Percentiles rank a stretch among this genome's conserved stretches.
Evolutionary conservation across 345 rosid genomes (phyloP).

Genomic region (Rhodamnia rubescens): DNA sequence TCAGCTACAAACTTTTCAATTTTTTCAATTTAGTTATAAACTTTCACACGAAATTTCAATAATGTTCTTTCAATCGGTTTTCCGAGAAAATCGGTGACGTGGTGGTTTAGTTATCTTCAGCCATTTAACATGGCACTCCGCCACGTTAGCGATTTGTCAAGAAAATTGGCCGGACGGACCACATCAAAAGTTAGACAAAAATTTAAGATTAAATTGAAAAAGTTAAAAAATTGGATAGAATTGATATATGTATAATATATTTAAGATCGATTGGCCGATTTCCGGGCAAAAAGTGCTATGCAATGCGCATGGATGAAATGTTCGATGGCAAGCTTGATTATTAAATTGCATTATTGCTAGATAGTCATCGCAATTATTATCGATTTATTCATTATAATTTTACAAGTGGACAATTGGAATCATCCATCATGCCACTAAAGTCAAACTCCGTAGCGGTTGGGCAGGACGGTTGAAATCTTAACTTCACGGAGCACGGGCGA

Average conservation of each 20-base stretch:
- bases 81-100: fast-evolving
- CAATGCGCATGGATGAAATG: neutral
- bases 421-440: neutral
- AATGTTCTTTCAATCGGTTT: fast-evolving
- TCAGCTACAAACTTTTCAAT: fast-evolving
- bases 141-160: fast-evolving
- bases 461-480: neutral
- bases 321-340: neutral
- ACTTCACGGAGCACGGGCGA: neutral
- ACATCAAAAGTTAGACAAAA: neutral
- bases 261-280: fast-evolving
- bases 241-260: fast-evolving
- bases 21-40: neutral
- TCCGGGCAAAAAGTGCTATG: neutral
- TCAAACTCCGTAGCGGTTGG: neutral
- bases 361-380: neutral
- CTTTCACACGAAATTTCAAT: fast-evolving
- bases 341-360: neutral
- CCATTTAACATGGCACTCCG: fast-evolving
- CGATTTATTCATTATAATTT: neutral
- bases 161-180: fast-evolving
- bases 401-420: neutral
- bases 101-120: fast-evolving
- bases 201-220: neutral
- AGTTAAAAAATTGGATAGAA: neutral